These are phyloP conservation scores for Eurotiales sp. DNA, from an alignment of 2,329 filamentous ascomycete species.

Conservation along the genomic window DNA sequence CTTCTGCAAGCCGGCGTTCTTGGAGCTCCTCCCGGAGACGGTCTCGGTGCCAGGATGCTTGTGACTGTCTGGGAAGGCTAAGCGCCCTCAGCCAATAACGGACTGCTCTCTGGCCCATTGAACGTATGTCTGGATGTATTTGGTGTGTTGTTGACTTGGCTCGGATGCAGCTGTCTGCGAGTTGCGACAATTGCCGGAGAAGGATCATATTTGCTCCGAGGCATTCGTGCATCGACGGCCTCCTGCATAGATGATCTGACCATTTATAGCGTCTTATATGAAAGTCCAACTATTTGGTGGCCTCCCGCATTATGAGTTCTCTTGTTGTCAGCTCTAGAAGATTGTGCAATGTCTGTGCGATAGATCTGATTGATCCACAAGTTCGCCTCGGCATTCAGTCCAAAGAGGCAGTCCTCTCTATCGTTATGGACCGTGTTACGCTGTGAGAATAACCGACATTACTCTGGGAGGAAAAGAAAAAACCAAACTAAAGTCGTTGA, in stretches of 20 bases:
- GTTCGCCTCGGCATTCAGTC: too few species aligned
- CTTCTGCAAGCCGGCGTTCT: constrained; percentile 33
- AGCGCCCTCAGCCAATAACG: constrained; percentile 23
- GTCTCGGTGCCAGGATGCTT: constrained; percentile 37
- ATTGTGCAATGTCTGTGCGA: background rate
- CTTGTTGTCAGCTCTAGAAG: background rate
- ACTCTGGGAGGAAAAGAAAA: too few species aligned
- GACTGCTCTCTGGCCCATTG: constrained; percentile 4
- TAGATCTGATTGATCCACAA: background rate
- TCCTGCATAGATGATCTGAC: constrained; percentile 6
- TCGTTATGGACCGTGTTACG: too few species aligned
- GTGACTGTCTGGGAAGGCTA: constrained; percentile 29
- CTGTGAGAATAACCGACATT: too few species aligned
- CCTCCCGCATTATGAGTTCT: constrained; percentile 1
- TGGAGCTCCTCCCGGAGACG: constrained; percentile 38
- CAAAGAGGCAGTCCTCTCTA: too few species aligned
- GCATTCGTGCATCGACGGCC: background rate
- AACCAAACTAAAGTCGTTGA: too few species aligned
- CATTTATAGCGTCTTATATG: constrained; percentile 3
- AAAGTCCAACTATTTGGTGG: background rate
- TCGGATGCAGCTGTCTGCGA: background rate
- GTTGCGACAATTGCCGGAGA: background rate
- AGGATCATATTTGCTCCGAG: constrained; percentile 9
- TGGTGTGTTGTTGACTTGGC: background rate
- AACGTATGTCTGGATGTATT: constrained; percentile 4